Evolutionary conservation across 257 asterid genomes (phyloP).

Genomic region (Penstemon newberryi): DNA sequence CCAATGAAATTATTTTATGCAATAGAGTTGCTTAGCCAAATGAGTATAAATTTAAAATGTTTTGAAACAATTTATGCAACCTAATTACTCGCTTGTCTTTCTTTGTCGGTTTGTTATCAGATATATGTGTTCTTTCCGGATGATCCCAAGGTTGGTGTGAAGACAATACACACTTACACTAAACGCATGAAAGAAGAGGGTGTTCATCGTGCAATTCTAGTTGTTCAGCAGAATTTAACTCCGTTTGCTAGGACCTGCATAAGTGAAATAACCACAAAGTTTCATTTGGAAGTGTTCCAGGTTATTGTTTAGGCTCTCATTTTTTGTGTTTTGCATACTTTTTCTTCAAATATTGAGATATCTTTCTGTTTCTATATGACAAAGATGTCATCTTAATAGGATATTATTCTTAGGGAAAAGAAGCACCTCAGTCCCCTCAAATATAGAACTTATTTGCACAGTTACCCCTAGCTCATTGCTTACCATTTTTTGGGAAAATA

Average conservation of each 20-base stretch:
- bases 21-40: background rate
- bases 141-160: conserved; percentile 73
- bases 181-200: conserved; percentile 69
- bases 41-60: background rate
- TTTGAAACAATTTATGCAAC: background rate
- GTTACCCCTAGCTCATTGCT: too few relatives aligned
- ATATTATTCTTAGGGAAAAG: background rate
- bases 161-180: conserved; percentile 64
- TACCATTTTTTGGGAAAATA: too few relatives aligned
- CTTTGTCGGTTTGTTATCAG: conserved; percentile 37
- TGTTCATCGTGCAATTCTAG: conserved; percentile 66
- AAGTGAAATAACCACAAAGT: conserved; percentile 68
- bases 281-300: conserved; percentile 84
- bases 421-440: too few relatives aligned
- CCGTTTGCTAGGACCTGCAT: conserved; percentile 61
- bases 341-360: conserved; percentile 7
- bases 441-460: too few relatives aligned
- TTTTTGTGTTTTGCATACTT: conserved; percentile 11
- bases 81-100: conserved; percentile 3
- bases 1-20: background rate
- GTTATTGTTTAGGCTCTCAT: conserved; percentile 36
- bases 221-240: conserved; percentile 78
- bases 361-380: conserved; percentile 11
- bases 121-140: conserved; percentile 81
- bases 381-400: background rate